Percentiles rank a stretch among this genome's conserved stretches.
Evolutionary conservation across 1,284 basidiomycete genomes (phyloP).

Genomic region (Leccinum solheimii): DNA sequence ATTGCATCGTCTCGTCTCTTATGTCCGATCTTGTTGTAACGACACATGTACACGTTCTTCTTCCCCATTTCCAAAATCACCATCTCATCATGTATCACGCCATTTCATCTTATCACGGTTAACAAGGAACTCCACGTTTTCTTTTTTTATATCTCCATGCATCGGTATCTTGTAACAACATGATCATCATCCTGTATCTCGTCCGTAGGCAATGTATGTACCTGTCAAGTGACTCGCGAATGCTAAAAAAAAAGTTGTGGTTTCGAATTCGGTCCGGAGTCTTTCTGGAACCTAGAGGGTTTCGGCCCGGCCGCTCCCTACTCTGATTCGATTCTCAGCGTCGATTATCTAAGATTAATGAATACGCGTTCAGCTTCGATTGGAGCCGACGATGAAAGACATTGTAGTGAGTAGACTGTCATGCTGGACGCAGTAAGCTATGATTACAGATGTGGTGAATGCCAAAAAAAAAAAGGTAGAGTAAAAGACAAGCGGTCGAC

Average conservation of each 20-base stretch:
- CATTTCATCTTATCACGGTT: neutral
- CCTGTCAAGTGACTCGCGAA: neutral
- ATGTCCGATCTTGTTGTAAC: neutral
- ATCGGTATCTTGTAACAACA: neutral
- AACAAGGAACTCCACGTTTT: neutral
- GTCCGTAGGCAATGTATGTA: slow-evolving; percentile 1
- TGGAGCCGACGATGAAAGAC: neutral
- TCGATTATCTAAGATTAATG: neutral
- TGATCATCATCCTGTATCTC: slow-evolving; percentile 1
- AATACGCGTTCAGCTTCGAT: neutral
- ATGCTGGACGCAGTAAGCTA: neutral
- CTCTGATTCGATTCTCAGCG: neutral
- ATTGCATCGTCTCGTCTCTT: neutral
- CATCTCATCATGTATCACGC: neutral
- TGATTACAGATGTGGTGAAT: slow-evolving; percentile 5
- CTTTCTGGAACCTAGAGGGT: neutral
- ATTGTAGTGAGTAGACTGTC: neutral
- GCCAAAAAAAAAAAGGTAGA: neutral
- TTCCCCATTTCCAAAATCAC: neutral
- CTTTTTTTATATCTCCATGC: neutral
- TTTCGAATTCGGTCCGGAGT: neutral
- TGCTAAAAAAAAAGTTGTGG: neutral
- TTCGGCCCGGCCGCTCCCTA: neutral
- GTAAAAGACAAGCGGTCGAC: neutral
- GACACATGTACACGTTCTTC: neutral